Evolutionary conservation across 2,329 filamentous ascomycete species (phyloP).

Genomic region (Colletotrichum eremochloae): DNA sequence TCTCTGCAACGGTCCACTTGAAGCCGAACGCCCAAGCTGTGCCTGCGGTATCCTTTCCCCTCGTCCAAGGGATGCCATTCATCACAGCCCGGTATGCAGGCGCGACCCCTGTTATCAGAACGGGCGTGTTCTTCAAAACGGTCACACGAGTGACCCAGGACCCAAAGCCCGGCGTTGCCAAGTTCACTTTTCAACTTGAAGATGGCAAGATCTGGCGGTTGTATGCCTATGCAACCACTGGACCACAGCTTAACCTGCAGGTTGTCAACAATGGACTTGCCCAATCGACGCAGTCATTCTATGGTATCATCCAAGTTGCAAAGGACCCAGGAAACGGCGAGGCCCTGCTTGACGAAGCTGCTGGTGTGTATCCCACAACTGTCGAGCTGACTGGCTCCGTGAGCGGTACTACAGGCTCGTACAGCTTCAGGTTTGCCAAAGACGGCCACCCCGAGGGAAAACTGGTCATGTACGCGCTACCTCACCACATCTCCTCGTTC

Average conservation of each 20-base stretch:
- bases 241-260: conserved; percentile 74
- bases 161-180: conserved; percentile 75
- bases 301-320: conserved; percentile 84
- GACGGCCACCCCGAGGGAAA: conserved; percentile 70
- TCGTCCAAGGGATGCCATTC: conserved; percentile 92
- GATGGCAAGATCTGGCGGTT: conserved; percentile 84
- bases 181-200: conserved; percentile 80
- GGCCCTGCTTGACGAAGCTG: conserved; percentile 78
- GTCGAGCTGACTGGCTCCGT: conserved; percentile 75
- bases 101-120: conserved; percentile 79
- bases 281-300: conserved; percentile 75
- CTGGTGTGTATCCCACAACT: conserved; percentile 79
- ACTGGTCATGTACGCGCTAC: conserved; percentile 88
- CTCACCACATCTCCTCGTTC: conserved; percentile 87
- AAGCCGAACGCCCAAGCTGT: conserved; percentile 63
- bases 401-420: conserved; percentile 72
- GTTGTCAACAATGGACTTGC: conserved; percentile 76
- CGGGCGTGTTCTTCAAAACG: conserved; percentile 79
- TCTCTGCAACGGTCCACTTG: conserved; percentile 77
- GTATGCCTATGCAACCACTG: conserved; percentile 76
- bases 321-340: conserved; percentile 80
- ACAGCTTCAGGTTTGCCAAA: conserved; percentile 81
- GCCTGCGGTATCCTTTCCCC: conserved; percentile 79
- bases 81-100: conserved; percentile 83
- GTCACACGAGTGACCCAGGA: conserved; percentile 70